Evolutionary conservation across 2,329 filamentous ascomycete species (phyloP), one percentile per base, ranked within the genome.

Genomic region (Botryotinia calthae): DNA sequence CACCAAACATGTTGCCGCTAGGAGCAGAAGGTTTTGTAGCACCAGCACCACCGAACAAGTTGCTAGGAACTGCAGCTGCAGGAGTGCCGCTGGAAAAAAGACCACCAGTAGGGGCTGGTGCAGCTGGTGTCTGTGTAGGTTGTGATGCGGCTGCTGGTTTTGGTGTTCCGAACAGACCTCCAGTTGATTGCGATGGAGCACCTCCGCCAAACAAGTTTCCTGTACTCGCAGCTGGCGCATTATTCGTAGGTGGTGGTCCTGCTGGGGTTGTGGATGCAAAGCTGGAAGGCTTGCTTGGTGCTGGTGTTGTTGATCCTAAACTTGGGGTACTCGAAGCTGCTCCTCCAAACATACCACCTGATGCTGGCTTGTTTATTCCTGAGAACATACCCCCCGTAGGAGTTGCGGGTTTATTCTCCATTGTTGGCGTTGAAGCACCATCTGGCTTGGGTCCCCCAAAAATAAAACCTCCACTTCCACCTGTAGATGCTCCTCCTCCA

Each of bases 231-330:
- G 72, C 68, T 42, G 72, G 72, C 46, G 44, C 51, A 67, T 73
- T 75, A 61, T 76, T 77, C 71, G 77, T 73, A 56, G 79, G 80
- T 56, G 79, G 79, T 59, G 78, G 79, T 28, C 80, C 80, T 61
- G 79, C 79, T 48, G 80, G 80, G n/a, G 80, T 81, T 42, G 59
- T 75, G 31, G 75, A 76, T 48, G 70, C 74, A 58, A 75, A 76
- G 44, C 16, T 56, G 48, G 73, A 74, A 25, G 75, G 63, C 51
- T 75, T 75, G 16, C 76, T 77, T 69, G 78, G 79, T n/a, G 71
- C 64, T 54, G 71, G 71, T n/a, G 71, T 72, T 48, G 64, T 69
- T 59, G 68, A 67, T 72, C 69, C 72, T 34, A 72, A 56, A 54
- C 51, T 65, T 44, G 72, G 51, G 66, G 79, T 63, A 66, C 78